Base-by-base conservation (phyloP, 2,329 filamentous ascomycete species). In the Diaporthe nobilis region DNA sequence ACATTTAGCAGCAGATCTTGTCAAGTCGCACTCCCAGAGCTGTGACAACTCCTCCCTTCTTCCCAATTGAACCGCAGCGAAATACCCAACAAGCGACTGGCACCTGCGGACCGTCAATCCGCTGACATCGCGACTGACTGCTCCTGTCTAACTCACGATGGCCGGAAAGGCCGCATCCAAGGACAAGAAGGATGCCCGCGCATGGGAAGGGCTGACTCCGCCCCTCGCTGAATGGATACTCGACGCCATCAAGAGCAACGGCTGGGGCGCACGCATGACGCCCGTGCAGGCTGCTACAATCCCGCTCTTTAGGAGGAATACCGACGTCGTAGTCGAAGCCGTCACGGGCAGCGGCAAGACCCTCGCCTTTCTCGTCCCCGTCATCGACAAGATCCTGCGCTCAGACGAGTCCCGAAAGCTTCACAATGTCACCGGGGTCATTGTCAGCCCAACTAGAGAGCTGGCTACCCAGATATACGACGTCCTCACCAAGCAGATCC, bases 231-330 rank as follows among this genome's bases (percentile, higher is more conserved):
- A 93, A 91, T 98, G 96, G 95, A 92, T 97, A 74, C 87, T 97
- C 72, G 94, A 97, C 79, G 95, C 95, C 76, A 92, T 97, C 67
- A 77, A 76, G 63, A 74, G 73, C 78, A 96, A 97, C 93, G 95
- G 95, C 77, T 98, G 98, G 75, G 75, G 75, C 84, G 87, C 89
- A 78, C 93, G 94, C 83, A 96, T 97, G 89, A 98, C 96, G 4
- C 96, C 96, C 1, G 96, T 98, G n/a, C 96, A 98, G 85, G 95
- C 96, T 60, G 96, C 95, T 76, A 94, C 95, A 6, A 94, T 98
- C 79, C 95, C 95, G 17, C 90, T 98, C 71, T 97, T 98, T 82
- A 92, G 96, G 85, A 93, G 92, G 71, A 94, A 98, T 83, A 98
- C 97, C 81, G 95, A 98, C 84, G 94, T 98, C 6, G 95, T 98